Base-by-base conservation (phyloP, 257 asterid species). In the Nicotiana tomentosiformis region DNA sequence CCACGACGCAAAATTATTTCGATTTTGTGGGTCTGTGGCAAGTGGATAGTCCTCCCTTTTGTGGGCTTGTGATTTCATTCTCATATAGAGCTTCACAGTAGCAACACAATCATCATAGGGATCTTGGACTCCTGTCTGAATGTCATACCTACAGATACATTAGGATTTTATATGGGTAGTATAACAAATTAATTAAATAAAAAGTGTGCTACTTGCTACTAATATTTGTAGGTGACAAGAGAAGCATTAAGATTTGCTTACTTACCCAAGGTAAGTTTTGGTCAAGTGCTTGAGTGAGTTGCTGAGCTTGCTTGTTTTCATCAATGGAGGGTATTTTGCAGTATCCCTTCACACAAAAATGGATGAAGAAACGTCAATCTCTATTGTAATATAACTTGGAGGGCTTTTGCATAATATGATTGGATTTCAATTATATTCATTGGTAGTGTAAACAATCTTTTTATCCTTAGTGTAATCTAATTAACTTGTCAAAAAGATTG, bases 221-320 rank as follows among this genome's bases (percentile, higher is more conserved):
- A 66, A 15, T 30, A 30, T 66, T 66, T 30, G 39, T 14, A 30
- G 46, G 14, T 30, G 20, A 66, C 23, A 66, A 30, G 8, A 32
- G 20, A 11, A 23, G n/a, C 33, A 74, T 37, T 15, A 5, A 67
- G 15, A 51, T 30, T 32, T 35, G 18, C 10, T 4, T n/a, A 86
- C 88, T 84, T 84, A 90, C 96, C 98, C 98, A 15, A 95, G 97
- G 87, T 93, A 92, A 76, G 94, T 88, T 83, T 89, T 92, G 20
- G 95, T 93, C 77, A 92, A 81, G 83, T 95, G 91, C 84, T 91
- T 93, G 81, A 92, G 90, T 26, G 98, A 90, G 94, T 95, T 95
- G 94, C 97, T 90, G 83, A 95, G 95, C 94, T 93, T 95, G 96
- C 95, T 93, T 57, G 98, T 89, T 84, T 92, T 95, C 96, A 92